phyloP scores from a whole-genome alignment of 2,329 filamentous ascomycete species.

The Malbranchea cinnamomea region DNA sequence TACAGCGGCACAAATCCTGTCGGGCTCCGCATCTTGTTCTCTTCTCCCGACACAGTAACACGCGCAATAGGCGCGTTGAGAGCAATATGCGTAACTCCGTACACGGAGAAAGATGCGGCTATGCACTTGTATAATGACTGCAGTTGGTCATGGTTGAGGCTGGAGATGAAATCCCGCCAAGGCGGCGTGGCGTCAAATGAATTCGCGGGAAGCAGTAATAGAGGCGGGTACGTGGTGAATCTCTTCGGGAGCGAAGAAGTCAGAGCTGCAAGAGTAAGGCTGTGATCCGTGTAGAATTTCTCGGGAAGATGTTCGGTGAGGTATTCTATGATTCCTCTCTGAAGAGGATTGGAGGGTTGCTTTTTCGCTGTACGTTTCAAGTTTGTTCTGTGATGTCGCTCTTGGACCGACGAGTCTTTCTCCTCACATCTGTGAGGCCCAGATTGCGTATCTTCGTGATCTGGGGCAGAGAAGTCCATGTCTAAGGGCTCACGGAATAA shows the following conservation, averaged over 20 bases:
- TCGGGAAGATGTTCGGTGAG: constrained; percentile 13
- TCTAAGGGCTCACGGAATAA: too few species aligned
- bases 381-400: too few species aligned
- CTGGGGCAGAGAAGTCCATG: too few species aligned
- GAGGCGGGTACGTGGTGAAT: constrained; percentile 42
- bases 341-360: constrained; percentile 17
- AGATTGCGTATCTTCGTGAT: too few species aligned
- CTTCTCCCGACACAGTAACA: constrained; percentile 19
- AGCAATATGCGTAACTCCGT: constrained; percentile 40
- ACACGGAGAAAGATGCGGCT: constrained; percentile 21
- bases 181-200: constrained; percentile 23
- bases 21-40: constrained; percentile 63
- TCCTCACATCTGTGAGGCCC: too few species aligned
- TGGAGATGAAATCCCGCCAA: constrained; percentile 3
- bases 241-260: constrained; percentile 22
- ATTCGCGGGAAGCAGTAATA: constrained; percentile 41
- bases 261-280: constrained; percentile 5
- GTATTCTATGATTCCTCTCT: constrained; percentile 19
- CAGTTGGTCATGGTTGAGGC: constrained; percentile 12
- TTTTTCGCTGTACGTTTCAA: too few species aligned
- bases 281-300: constrained; percentile 8
- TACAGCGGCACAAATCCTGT: constrained; percentile 52
- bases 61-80: constrained; percentile 42
- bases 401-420: too few species aligned
- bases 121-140: constrained; percentile 29